Base-by-base conservation (phyloP, 768 basidiomycete genomes). In the Rhizopogon sp. region DNA sequence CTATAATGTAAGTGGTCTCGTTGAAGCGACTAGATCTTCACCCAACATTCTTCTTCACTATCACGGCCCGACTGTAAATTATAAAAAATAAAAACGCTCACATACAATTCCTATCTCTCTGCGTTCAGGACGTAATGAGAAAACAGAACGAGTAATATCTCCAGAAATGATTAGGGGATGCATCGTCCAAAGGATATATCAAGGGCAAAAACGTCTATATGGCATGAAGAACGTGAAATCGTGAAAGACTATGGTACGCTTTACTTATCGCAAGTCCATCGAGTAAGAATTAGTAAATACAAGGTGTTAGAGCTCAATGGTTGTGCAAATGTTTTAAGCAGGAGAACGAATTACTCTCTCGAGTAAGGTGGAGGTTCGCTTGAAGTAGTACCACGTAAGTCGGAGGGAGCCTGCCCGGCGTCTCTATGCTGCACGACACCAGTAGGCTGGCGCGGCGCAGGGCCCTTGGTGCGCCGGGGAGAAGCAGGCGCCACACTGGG, bases 391-490 rank as follows among this genome's bases (percentile, higher is more conserved):
- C n/a, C 56, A 16, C 41, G 40, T 13, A 52, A 22, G 13, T 22
- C 39, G 35, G 53, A 56, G 7, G 39, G 39, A 40, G 58, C 35
- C 6, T 52, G 62, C 9, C 69, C 67, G n/a, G 58, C 67, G 25
- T 69, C 65, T 6, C 54, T 67, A 46, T 70, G 69, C 5, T 70
- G 9, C 10, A 68, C 56, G 14, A 69, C 60, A 29, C 41, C 39
- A 8, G 29, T 50, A 31, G 57, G 44, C 2, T 20, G 22, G 16
- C 57, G 43, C 31, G 56, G 33, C 3, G 13, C 35, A 22, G 31
- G 33, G 20, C 31, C 31, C 10, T 33, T 33, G 31, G 8, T 33
- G 10, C 8, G 31, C 31, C 31, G 44, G 25, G 56, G 29, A 10
- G 43, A 25, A 39, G 39, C 52, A 25, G n/a, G 46, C 6, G 33